Percentiles rank a stretch among this genome's conserved stretches.
These are phyloP conservation scores for Lophium mytilinum DNA, from an alignment of 495 filamentous ascomycete species.

Conservation along the genomic window DNA sequence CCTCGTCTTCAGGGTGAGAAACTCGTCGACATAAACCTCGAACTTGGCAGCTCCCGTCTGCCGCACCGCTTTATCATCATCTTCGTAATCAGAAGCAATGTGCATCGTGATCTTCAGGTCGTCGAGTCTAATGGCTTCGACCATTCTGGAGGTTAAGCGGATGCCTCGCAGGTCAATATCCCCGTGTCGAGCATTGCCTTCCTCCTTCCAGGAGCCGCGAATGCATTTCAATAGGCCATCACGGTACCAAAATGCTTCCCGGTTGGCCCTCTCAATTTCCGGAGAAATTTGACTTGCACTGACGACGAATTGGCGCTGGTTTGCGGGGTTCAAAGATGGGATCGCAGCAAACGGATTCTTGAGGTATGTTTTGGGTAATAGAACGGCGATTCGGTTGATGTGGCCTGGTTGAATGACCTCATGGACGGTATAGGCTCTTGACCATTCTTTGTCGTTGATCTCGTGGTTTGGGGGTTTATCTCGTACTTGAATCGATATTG, in stretches of 20 bases:
- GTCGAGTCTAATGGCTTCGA: constrained; percentile 73
- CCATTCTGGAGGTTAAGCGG: constrained; percentile 66
- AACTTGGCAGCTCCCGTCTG: constrained; percentile 45
- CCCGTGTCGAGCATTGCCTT: constrained; percentile 50
- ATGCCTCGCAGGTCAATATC: constrained; percentile 67
- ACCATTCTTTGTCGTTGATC: constrained; percentile 6
- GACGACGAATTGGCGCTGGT: constrained; percentile 81
- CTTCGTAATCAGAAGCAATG: constrained; percentile 29
- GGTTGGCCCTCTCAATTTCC: constrained; percentile 65
- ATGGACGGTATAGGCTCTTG: constrained; percentile 38
- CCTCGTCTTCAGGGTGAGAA: constrained; percentile 58
- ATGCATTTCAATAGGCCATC: constrained; percentile 71
- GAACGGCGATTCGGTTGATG: constrained; percentile 65
- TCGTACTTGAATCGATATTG: constrained; percentile 46
- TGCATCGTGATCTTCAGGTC: constrained; percentile 65
- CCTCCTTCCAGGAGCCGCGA: constrained; percentile 61
- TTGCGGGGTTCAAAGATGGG: constrained; percentile 66
- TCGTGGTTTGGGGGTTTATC: background rate
- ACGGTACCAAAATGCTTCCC: constrained; percentile 90
- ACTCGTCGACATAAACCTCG: constrained; percentile 57
- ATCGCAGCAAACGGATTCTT: constrained; percentile 69
- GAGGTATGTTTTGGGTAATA: constrained; percentile 67
- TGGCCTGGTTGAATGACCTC: constrained; percentile 71
- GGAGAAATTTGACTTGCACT: constrained; percentile 68
- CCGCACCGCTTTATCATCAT: constrained; percentile 21